Conservation (phyloP, 2,329 filamentous ascomycete genomes). For the Pestalotiopsis sp. region DNA sequence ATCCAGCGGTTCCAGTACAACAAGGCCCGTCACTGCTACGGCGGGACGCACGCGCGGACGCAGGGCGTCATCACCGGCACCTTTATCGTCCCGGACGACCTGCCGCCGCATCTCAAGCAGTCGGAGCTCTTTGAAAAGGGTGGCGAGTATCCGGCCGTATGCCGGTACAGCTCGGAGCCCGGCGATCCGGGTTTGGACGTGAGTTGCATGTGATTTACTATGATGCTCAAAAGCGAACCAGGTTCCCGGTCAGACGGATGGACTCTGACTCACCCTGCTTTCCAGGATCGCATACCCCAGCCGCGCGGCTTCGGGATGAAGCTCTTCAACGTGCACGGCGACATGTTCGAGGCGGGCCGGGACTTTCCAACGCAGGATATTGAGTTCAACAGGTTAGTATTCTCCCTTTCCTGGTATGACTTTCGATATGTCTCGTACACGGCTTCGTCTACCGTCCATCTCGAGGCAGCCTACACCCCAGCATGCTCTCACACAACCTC, state of each 20-base stretch:
- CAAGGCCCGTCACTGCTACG: constrained; percentile 13
- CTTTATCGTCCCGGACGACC: constrained; percentile 39
- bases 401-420: no score
- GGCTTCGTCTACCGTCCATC: no score
- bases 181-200: constrained; percentile 33
- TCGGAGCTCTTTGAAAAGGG: constrained; percentile 35
- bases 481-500: no score
- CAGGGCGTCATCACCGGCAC: constrained; percentile 49
- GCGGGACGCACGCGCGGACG: constrained; percentile 44
- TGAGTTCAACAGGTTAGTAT: constrained; percentile 39
- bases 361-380: constrained; percentile 37
- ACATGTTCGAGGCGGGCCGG: constrained; percentile 39
- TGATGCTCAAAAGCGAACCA: neutral
- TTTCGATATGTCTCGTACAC: no score
- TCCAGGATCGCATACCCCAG: constrained; percentile 37
- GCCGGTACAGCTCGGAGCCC: constrained; percentile 15
- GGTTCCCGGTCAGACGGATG: neutral
- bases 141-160: constrained; percentile 12
- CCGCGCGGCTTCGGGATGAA: constrained; percentile 50
- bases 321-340: constrained; percentile 45
- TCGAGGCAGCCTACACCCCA: no score
- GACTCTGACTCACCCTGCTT: neutral
- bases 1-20: constrained; percentile 15
- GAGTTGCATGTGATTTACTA: neutral
- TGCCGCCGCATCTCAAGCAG: constrained; percentile 43